Evolutionary conservation across 164 flowering plant species (phyloP).

Genomic region (Stephania cephalantha): DNA sequence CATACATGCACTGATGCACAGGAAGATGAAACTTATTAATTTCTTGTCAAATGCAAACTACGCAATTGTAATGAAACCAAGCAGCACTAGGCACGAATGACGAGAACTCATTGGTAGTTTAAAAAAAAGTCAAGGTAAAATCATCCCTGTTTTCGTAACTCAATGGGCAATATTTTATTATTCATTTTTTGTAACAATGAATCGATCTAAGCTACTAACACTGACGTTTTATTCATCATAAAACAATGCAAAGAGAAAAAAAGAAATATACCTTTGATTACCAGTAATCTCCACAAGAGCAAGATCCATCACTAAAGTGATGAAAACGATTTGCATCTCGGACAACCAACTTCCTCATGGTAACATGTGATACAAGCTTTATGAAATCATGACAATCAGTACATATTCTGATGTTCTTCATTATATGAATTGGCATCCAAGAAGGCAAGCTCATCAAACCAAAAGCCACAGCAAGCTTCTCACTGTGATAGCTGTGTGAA

Average conservation of each 20-base stretch:
- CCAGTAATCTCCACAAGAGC: slow-evolving; percentile 12
- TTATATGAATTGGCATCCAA: slow-evolving; percentile 9
- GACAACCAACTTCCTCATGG: slow-evolving; percentile 4
- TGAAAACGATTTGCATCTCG: slow-evolving; percentile 8
- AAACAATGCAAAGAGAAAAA: neutral
- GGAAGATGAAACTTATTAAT: too few relatives aligned
- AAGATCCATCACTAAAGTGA: slow-evolving; percentile 9
- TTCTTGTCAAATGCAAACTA: too few relatives aligned
- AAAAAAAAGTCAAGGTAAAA: too few relatives aligned
- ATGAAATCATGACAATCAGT: slow-evolving; percentile 6
- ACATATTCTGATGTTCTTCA: slow-evolving; percentile 8
- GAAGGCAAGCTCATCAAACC: slow-evolving; percentile 5
- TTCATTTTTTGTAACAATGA: too few relatives aligned
- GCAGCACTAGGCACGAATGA: too few relatives aligned
- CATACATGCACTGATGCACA: too few relatives aligned
- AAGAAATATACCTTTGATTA: slow-evolving; percentile 9
- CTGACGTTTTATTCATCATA: too few relatives aligned
- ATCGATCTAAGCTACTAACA: too few relatives aligned
- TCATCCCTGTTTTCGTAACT: too few relatives aligned
- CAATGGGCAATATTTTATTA: too few relatives aligned
- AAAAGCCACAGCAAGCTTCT: slow-evolving; percentile 13
- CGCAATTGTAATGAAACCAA: too few relatives aligned
- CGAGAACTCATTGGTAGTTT: too few relatives aligned
- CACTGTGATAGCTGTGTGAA: slow-evolving; percentile 7
- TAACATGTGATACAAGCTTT: slow-evolving; percentile 1